Base-by-base conservation (phyloP, 2,329 filamentous ascomycete species). In the Balansia obtecta region DNA sequence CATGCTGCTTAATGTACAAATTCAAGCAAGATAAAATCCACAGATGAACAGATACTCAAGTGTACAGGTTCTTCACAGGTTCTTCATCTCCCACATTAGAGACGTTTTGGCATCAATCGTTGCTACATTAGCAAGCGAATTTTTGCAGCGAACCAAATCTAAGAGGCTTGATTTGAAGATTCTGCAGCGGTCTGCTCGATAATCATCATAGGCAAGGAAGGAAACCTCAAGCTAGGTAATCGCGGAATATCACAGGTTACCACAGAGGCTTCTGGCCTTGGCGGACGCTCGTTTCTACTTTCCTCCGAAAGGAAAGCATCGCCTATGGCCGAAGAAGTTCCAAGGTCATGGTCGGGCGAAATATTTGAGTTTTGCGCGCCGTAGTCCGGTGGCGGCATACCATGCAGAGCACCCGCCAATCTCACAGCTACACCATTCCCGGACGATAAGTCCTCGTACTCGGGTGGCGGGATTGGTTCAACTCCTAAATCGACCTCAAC, bases 331-430 rank as follows among this genome's bases (percentile, higher is more conserved):
- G 7, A 27, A 16, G 27, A 32, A 10, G n/a, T 45, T 16, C 4
- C n/a, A 10, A n/a, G 15, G n/a, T 33, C 42, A 30, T 13, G 15
- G 11, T 5, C n/a, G 22, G 27, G 27, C n/a, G 27, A 18, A 33
- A 16, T 8, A 1, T n/a, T 32, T 33, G 13, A 15, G 27, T 45
- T n/a, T 12, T 13, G n/a, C 27, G 42, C 13, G 22, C 10, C 27
- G 56, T 80, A 80, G 16, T 70, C 68, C 1, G 76, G 76, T 9
- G 77, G 77, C 10, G 76, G 73, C 44, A 73, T 74, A 46, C 67
- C 56, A 45, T 68, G 68, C 0, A 73, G 69, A 13, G 69, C 72
- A 8, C 15, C 15, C 15, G 65, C 65, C 2, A 69, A 63, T 13
- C 66, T 65, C 1, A 64, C 68, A 42, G 63, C 51, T n/a, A 67